Evolutionary conservation across 2,329 filamentous ascomycete species (phyloP), one percentile per base, ranked within the genome.

Genomic region (Escovopsis weberi): DNA sequence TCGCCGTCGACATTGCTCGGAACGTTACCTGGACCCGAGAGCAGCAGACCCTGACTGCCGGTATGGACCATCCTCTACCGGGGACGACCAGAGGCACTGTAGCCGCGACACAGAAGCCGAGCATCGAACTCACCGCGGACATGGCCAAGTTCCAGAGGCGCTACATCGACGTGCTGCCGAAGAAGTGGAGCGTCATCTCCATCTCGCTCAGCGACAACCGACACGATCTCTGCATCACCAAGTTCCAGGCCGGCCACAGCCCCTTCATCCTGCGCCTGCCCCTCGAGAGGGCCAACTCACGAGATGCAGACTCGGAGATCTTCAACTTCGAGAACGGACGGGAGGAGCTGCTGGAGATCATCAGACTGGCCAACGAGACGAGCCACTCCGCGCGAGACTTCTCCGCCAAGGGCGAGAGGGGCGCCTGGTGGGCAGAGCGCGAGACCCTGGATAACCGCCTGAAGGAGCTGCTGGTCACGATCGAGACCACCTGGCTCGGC

Each of bases 401-500:
- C 58, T 79, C 72, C 8, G 73, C 75, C 38, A 85, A 82, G 57
- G 81, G 80, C 33, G 80, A 82, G 26, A 87, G 85, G 58, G 75
- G 75, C 34, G 79, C 80, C 38, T 98, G 91, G 91, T 98, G 91
- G 88, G 75, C 74, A 4, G 82, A 88, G 55, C 77, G 93, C 12
- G 82, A 91, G 59, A 74, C 73, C 3, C 69, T 98, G 12, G 91
- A 98, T 55, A 64, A 66, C 30, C 78, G 85, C 9, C 69, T 98
- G 23, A 79, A 77, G 47, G 80, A 84, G 40, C 72, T 98, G 9
- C 69, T 98, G 2, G 70, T 79, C 42, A 93, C 86, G 46, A 82
- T 98, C 34, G 89, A 98, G 60, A 82, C 84, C 47, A 80, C 91
- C 19, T 98, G 91, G 91, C 75, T 98, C 5, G 88, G 89, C 39